Conservation (phyloP, 2,329 filamentous ascomycete species). For the Hawksworthiomyces lignivorus region DNA sequence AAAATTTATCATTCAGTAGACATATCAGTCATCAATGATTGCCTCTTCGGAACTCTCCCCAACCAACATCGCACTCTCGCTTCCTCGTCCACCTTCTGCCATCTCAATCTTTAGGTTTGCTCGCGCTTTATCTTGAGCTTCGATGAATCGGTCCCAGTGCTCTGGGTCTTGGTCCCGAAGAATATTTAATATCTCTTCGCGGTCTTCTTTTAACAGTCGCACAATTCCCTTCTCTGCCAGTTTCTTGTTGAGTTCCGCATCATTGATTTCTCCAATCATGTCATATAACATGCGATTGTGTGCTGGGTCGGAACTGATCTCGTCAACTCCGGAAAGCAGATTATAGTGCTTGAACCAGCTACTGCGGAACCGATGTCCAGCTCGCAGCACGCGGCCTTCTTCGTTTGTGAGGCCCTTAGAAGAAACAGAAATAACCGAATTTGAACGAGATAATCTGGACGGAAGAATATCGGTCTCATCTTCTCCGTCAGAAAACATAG, state of each 20-base stretch:
- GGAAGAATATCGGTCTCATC: conserved; percentile 39
- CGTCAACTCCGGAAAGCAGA: conserved; percentile 39
- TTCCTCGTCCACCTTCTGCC: conserved; percentile 12
- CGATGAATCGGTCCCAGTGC: conserved; percentile 56
- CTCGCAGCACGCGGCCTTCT: conserved; percentile 48
- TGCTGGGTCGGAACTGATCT: conserved; percentile 42
- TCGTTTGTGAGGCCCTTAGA: conserved; percentile 48
- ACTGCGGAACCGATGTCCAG: conserved; percentile 48
- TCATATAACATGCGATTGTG: conserved; percentile 48
- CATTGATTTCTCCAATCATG: conserved; percentile 55
- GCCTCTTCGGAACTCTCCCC: not conserved
- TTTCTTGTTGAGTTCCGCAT: conserved; percentile 47
- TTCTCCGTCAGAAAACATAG: conserved; percentile 37
- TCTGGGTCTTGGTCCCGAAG: conserved; percentile 56
- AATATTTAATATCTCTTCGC: conserved; percentile 38
- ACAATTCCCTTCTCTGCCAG: conserved; percentile 52
- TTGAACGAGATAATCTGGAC: conserved; percentile 40
- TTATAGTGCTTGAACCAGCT: conserved; percentile 47
- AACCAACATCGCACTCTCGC: not conserved
- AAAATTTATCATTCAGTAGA: too few relatives aligned
- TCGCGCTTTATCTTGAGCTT: conserved; percentile 52
- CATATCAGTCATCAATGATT: conserved; percentile 1
- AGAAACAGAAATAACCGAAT: conserved; percentile 41
- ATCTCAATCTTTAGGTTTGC: conserved; percentile 37
- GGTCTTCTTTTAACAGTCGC: conserved; percentile 52